Evolutionary conservation across 2,329 filamentous ascomycete genomes (phyloP).

Genomic region (Hypoxylon sp.): DNA sequence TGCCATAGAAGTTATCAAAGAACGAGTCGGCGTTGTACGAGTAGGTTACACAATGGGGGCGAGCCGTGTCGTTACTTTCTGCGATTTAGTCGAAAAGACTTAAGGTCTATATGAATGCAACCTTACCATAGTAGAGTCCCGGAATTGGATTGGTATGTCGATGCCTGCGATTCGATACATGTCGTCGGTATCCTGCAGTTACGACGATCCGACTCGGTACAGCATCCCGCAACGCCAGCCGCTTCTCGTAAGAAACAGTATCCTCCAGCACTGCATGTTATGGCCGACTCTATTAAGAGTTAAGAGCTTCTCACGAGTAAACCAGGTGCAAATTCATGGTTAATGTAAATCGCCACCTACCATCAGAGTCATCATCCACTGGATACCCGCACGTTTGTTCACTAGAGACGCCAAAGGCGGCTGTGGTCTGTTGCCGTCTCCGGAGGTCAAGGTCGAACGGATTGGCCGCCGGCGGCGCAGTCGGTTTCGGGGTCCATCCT

Average conservation of each 20-base stretch:
- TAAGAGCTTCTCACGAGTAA: slow-evolving; percentile 18
- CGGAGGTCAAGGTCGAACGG: slow-evolving; percentile 39
- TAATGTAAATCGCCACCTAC: slow-evolving; percentile 34
- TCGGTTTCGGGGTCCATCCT: slow-evolving; percentile 44
- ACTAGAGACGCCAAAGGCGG: background rate
- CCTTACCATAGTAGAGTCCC: slow-evolving; percentile 42
- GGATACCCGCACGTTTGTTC: slow-evolving; percentile 42
- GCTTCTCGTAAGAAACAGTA: slow-evolving; percentile 38
- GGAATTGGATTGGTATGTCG: slow-evolving; percentile 27
- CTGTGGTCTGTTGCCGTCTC: slow-evolving; percentile 35
- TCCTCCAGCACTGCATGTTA: slow-evolving; percentile 35
- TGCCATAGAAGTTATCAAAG: slow-evolving; percentile 40
- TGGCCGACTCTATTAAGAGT: slow-evolving; percentile 37
- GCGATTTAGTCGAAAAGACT: slow-evolving; percentile 30
- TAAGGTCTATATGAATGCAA: background rate
- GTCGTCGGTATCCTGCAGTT: slow-evolving; percentile 42
- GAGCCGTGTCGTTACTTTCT: slow-evolving; percentile 35
- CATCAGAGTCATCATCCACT: slow-evolving; percentile 31
- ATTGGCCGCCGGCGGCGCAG: slow-evolving; percentile 40
- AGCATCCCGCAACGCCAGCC: slow-evolving; percentile 42
- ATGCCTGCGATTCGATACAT: slow-evolving; percentile 40
- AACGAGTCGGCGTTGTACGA: slow-evolving; percentile 42
- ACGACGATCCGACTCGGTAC: slow-evolving; percentile 34
- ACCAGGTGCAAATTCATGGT: slow-evolving; percentile 7
- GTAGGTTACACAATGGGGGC: slow-evolving; percentile 44